Conservation (phyloP, 179 eudicot genomes). For the Gypsophila paniculata region DNA sequence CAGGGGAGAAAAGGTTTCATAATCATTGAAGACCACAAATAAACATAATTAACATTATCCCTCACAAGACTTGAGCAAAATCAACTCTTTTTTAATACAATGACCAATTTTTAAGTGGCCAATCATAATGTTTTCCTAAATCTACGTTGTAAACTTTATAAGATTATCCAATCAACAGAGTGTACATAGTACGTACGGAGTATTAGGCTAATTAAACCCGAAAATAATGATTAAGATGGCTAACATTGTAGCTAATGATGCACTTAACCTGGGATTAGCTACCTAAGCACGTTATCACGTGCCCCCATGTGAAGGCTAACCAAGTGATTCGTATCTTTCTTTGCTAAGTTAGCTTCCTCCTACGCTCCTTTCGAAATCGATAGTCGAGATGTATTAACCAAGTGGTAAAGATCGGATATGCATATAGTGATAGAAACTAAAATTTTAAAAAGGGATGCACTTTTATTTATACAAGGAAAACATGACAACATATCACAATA, state of each 20-base stretch:
- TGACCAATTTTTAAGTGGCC: background rate
- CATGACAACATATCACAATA: no score
- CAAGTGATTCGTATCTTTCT: conserved; percentile 27
- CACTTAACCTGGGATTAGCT: conserved; percentile 27
- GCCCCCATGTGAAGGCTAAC: conserved; percentile 28
- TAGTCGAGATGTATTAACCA: background rate
- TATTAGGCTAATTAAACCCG: background rate
- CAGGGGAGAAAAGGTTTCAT: background rate
- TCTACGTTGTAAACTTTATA: background rate
- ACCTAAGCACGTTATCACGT: conserved; percentile 34
- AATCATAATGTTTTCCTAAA: background rate
- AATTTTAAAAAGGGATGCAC: no score
- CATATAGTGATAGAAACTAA: no score
- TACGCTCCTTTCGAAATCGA: background rate
- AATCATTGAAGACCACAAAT: background rate
- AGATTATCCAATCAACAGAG: background rate
- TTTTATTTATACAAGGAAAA: no score
- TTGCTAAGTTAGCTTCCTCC: conserved; percentile 19
- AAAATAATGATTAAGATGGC: background rate
- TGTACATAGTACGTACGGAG: no score
- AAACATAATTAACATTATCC: background rate
- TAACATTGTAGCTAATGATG: background rate
- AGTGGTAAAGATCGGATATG: background rate
- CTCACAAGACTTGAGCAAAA: background rate
- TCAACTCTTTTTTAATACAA: background rate